phyloP scores from a whole-genome alignment of 345 rosid species.

The Trapa bicornis region DNA sequence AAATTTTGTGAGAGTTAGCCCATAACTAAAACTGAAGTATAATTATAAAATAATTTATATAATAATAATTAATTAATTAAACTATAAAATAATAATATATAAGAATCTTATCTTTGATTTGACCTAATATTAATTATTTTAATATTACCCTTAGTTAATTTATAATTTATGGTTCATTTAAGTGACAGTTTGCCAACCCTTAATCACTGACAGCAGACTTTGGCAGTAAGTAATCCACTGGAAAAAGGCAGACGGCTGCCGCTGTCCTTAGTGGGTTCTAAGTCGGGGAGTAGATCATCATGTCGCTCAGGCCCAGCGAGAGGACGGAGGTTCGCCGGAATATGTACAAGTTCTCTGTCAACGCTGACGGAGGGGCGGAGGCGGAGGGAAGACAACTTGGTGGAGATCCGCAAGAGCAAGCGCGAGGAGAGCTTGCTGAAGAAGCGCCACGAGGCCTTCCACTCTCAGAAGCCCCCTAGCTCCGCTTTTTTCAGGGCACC shows the following conservation, averaged over 20 bases:
- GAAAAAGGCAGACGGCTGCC: neutral
- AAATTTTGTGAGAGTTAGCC: too few relatives aligned
- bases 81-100: too few relatives aligned
- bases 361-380: slow-evolving; percentile 86
- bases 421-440: slow-evolving; percentile 86
- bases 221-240: neutral
- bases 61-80: too few relatives aligned
- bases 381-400: slow-evolving; percentile 88
- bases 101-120: too few relatives aligned
- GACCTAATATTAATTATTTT: too few relatives aligned
- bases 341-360: slow-evolving; percentile 75
- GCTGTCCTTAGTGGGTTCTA: neutral
- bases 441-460: slow-evolving; percentile 87
- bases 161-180: neutral
- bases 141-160: too few relatives aligned
- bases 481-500: slow-evolving; percentile 30
- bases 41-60: too few relatives aligned
- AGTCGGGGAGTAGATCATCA: slow-evolving; percentile 3
- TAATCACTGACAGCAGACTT: neutral
- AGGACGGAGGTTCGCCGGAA: slow-evolving; percentile 68
- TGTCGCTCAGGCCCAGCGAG: slow-evolving; percentile 72
- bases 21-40: too few relatives aligned
- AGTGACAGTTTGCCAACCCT: too few relatives aligned
- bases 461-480: slow-evolving; percentile 28
- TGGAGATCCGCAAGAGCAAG: slow-evolving; percentile 88